Evolutionary conservation across 306 rosid genomes (phyloP), one percentile per base, ranked within the genome.

Genomic region (Vigna trinervia): DNA sequence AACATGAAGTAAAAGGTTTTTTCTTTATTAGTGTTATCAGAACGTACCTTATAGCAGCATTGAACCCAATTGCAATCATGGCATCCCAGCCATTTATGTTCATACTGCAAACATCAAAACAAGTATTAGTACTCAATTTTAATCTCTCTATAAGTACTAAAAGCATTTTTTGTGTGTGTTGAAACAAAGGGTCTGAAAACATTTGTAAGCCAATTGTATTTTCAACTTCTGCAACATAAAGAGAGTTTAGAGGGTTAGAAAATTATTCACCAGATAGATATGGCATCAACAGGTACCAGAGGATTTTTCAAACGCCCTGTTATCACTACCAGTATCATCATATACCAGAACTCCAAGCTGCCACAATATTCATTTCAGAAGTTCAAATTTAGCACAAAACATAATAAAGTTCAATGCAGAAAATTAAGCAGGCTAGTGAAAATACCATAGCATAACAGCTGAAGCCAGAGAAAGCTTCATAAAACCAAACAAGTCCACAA

Each of bases 281-380:
- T 62, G 74, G 97, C 91, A 59, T 93, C 96, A 43, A 88, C 90
- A 0, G 97, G 86, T 32, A 93, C 3, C 12, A 90, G 59, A 69
- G 97, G 94, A 72, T 93, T 73, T 1, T 19, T 11, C 73, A 93
- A 77, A 65, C 89, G 94, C 41, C 96, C 97, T 53, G 90, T 71
- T 74, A 93, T 72, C 57, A 89, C 94, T 73, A 90, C 84, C 65
- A 93, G 58, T 56, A 90, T 22, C 97, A 90, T 93, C 86, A 93
- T 62, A 83, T 93, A 93, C 97, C 97, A 93, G 78, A 87, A 86
- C 85, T 93, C 97, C 89, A 93, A 88, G 84, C 97, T 93, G 94
- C 79, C 74, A 48, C 52, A 54, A 11, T 30, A 30, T 30, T 30
- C 34, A 30, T 4, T 4, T 30, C 34, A 30, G 34, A 30, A 73